phyloP scores from a whole-genome alignment of 306 rosid genomes.

The Canavalia ensiformis region DNA sequence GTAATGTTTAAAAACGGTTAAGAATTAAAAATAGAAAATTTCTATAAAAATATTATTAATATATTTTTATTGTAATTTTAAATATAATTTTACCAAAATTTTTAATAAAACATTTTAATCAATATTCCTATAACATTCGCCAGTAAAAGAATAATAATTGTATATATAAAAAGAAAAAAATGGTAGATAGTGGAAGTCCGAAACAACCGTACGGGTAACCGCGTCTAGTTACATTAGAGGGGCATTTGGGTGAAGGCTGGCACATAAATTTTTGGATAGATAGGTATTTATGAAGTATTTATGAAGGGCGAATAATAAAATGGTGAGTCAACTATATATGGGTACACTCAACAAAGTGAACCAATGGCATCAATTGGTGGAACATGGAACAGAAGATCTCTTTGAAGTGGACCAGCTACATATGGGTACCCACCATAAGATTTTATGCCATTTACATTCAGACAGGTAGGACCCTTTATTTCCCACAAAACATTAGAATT shows the following conservation, averaged over 20 bases:
- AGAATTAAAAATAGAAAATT: no score
- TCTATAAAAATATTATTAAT: no score
- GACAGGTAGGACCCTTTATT: slow-evolving; percentile 55
- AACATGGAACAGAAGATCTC: slow-evolving; percentile 42
- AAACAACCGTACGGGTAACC: neutral
- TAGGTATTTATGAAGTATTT: neutral
- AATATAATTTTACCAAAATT: no score
- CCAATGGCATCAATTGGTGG: slow-evolving; percentile 40
- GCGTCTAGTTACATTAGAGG: no score
- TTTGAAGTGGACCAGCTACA: slow-evolving; percentile 54
- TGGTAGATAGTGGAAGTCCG: no score
- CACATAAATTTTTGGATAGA: neutral
- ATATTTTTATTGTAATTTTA: no score
- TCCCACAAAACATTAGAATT: slow-evolving; percentile 48
- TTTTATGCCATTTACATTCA: slow-evolving; percentile 57
- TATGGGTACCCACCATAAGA: slow-evolving; percentile 63
- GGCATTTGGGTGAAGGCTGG: no score
- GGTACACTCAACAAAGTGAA: slow-evolving; percentile 30
- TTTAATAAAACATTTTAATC: no score
- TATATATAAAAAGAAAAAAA: no score
- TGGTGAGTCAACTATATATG: neutral
- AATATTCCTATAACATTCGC: no score
- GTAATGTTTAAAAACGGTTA: no score
- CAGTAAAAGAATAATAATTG: no score
- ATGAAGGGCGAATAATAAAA: neutral